A percentile compares a stretch with the other conserved stretches of the same genome.
phyloP scores from a whole-genome alignment of 352 stramenopile species.

The Pythium phragmitis region DNA sequence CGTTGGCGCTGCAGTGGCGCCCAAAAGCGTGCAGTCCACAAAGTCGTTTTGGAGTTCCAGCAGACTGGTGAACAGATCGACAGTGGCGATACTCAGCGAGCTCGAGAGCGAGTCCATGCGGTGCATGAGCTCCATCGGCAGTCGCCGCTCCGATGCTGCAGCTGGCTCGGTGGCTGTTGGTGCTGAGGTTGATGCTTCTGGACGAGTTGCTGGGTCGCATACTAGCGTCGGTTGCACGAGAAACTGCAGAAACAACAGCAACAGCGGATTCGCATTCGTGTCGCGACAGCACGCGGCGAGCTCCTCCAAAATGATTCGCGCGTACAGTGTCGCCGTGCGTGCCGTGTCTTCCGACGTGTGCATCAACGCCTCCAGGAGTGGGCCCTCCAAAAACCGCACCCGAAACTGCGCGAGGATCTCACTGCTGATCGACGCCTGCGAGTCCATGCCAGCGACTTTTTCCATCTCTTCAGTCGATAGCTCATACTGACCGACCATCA shows the following conservation, averaged over 20 bases:
- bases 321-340: constrained; percentile 69
- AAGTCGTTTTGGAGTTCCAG: constrained; percentile 67
- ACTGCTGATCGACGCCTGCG: constrained; percentile 63
- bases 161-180: not conserved
- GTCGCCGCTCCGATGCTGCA: constrained; percentile 27
- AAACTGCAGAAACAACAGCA: constrained; percentile 79
- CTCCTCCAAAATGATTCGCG: constrained; percentile 78
- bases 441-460: constrained; percentile 28
- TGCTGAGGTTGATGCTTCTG: not conserved
- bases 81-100: constrained; percentile 77
- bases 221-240: constrained; percentile 36
- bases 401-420: constrained; percentile 76
- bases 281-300: constrained; percentile 68
- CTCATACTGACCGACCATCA: constrained; percentile 79
- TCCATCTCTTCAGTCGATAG: constrained; percentile 50
- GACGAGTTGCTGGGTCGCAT: not conserved
- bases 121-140: constrained; percentile 73
- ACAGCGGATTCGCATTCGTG: constrained; percentile 69
- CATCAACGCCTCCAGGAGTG: constrained; percentile 63
- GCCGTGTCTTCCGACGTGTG: constrained; percentile 67
- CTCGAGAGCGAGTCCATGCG: constrained; percentile 80
- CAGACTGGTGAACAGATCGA: constrained; percentile 78
- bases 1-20: not conserved
- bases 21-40: constrained; percentile 59
- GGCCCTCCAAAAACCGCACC: constrained; percentile 63